Base-by-base conservation (phyloP, 2,329 filamentous ascomycete genomes). In the Neonectria hederae region DNA sequence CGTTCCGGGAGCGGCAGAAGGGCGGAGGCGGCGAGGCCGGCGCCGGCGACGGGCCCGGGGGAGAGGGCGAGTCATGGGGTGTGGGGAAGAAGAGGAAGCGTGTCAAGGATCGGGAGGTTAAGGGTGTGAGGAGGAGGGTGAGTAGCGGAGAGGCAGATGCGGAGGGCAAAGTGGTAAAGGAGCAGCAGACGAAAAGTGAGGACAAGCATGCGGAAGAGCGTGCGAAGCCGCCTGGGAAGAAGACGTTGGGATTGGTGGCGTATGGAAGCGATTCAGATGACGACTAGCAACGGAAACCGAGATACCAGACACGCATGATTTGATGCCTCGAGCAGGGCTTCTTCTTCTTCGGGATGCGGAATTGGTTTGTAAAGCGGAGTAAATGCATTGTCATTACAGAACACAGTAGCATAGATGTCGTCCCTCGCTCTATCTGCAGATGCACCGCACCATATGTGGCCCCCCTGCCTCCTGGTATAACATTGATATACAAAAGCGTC, bases 1-100 rank as follows among this genome's bases (percentile, higher is more conserved):
- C 79, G 28, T 91, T 91, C 72, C 80, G 87, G 58, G 79, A 81
- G 74, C 80, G 81, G 71, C 86, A 87, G 77, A 78, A 75, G 73
- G 59, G 73, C 14, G 35, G 61, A 76, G 35, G 19, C 64, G n/a
- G 67, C 57, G 71, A 56, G 45, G 61, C n/a, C 63, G 54, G 65
- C 10, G 65, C 43, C 9, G 59, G 53, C n/a, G n/a, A n/a, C n/a
- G n/a, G n/a, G n/a, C 67, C 49, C 4, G 77, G 77, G 64, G 78
- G 59, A 28, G 65, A 61, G 46, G 61, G 59, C 22, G 77, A 80
- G 65, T 74, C 67, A 60, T 82, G 78, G 78, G 69, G 62, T 8
- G 74, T 75, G 30, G 76, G 75, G 22, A 79, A 76, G 72, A 79
- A 79, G 72, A 77, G 77, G 73, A 78, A 75, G 70, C 79, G 78